These are phyloP conservation scores for Pythium phragmitis DNA, from an alignment of 352 stramenopile genomes.

Conservation along the genomic window DNA sequence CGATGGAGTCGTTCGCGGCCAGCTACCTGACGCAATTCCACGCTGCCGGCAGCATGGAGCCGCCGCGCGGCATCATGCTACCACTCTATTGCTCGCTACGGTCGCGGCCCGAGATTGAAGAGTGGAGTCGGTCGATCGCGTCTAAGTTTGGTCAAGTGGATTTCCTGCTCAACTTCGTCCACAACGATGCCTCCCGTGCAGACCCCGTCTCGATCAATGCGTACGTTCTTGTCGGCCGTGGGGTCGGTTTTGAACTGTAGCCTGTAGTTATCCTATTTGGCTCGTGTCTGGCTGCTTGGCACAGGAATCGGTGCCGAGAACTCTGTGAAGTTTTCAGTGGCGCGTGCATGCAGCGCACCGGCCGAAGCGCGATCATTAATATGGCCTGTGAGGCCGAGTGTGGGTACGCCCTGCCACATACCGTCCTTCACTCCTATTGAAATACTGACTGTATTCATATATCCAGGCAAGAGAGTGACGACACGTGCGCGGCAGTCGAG, in stretches of 20 bases:
- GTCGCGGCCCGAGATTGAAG: slow-evolving; percentile 46
- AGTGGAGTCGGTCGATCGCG: slow-evolving; percentile 56
- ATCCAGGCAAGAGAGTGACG: slow-evolving; percentile 2
- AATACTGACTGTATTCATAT: not conserved
- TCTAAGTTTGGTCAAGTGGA: slow-evolving; percentile 64
- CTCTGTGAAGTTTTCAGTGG: slow-evolving; percentile 32
- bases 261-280: slow-evolving; percentile 10
- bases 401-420: slow-evolving; percentile 10
- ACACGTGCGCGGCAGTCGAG: slow-evolving; percentile 26
- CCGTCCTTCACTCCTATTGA: not conserved
- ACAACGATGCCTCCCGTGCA: slow-evolving; percentile 14
- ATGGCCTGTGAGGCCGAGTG: slow-evolving; percentile 25
- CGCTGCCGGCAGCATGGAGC: slow-evolving; percentile 34
- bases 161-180: slow-evolving; percentile 64
- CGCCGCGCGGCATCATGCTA: slow-evolving; percentile 51
- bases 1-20: slow-evolving; percentile 52
- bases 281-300: slow-evolving; percentile 1
- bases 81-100: slow-evolving; percentile 50
- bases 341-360: slow-evolving; percentile 27
- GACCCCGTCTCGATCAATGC: slow-evolving; percentile 9
- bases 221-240: slow-evolving; percentile 2
- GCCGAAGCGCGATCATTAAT: slow-evolving; percentile 32
- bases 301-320: slow-evolving; percentile 30
- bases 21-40: slow-evolving; percentile 55
- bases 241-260: no score